Conservation (phyloP, 73 alveolate species). For the Uronychia binucleata region DNA sequence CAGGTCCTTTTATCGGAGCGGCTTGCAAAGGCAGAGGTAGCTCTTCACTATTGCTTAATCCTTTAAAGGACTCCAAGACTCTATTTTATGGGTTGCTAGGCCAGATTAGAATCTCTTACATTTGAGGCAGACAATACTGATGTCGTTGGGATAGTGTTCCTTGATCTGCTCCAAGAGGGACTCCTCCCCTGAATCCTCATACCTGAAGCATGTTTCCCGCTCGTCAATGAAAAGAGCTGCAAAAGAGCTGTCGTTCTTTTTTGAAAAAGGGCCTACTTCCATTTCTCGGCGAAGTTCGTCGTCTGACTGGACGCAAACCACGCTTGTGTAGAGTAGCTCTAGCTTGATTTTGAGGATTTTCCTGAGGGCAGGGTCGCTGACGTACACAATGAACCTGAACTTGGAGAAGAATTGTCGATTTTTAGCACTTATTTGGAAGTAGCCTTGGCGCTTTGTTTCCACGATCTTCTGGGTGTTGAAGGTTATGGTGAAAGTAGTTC, state of each 20-base stretch:
- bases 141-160: background rate
- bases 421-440: too few relatives aligned
- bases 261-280: background rate
- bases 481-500: conserved; percentile 19
- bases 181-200: background rate
- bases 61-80: background rate
- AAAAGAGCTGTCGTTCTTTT: background rate
- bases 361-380: background rate
- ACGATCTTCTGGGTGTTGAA: background rate
- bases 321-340: background rate
- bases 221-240: background rate
- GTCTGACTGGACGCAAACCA: background rate
- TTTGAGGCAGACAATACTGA: background rate
- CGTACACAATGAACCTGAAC: background rate
- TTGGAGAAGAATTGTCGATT: background rate
- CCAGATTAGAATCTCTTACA: background rate
- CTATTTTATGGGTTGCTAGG: background rate
- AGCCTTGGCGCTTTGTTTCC: background rate
- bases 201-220: background rate
- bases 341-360: background rate
- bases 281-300: background rate
- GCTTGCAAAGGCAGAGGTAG: background rate
- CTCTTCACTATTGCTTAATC: too few relatives aligned
- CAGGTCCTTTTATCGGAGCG: background rate
- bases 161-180: background rate